Conservation (phyloP, 345 rosid species). For the Turnera subulata region DNA sequence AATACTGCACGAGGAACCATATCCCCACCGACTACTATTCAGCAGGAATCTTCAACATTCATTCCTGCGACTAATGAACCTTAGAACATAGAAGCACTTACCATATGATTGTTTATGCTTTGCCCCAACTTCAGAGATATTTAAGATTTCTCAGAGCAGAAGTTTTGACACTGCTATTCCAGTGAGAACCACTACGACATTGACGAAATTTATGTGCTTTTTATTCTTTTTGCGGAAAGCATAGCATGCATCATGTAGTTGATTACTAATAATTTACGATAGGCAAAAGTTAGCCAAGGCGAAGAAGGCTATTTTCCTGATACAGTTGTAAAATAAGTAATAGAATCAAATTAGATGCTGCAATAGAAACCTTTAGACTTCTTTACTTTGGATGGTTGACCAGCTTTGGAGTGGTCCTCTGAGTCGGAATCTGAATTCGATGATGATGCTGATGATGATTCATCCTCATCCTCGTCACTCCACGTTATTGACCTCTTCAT, state of each 20-base stretch:
- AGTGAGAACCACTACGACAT: too few relatives aligned
- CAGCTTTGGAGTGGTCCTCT: neutral
- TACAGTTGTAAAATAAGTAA: neutral
- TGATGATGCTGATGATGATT: constrained; percentile 37
- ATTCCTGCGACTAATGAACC: too few relatives aligned
- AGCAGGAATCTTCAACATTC: neutral
- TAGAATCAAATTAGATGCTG: neutral
- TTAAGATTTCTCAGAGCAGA: too few relatives aligned
- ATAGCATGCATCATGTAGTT: too few relatives aligned
- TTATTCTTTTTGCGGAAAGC: too few relatives aligned
- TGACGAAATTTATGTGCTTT: too few relatives aligned
- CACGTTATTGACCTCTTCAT: constrained; percentile 66
- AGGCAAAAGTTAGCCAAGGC: neutral
- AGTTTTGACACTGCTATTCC: too few relatives aligned
- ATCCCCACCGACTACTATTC: neutral
- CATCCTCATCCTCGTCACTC: constrained; percentile 38
- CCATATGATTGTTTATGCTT: too few relatives aligned
- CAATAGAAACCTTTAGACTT: constrained; percentile 17
- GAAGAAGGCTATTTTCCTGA: neutral
- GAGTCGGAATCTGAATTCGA: constrained; percentile 34
- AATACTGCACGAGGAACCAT: neutral
- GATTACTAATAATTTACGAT: too few relatives aligned
- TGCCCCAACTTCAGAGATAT: too few relatives aligned
- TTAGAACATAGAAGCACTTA: too few relatives aligned
- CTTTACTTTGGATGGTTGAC: constrained; percentile 7